A percentile compares a stretch with the other conserved stretches of the same genome.
Evolutionary conservation across 1,139 yeast species (phyloP).

Genomic region (Saccharomyces pastorianus): DNA sequence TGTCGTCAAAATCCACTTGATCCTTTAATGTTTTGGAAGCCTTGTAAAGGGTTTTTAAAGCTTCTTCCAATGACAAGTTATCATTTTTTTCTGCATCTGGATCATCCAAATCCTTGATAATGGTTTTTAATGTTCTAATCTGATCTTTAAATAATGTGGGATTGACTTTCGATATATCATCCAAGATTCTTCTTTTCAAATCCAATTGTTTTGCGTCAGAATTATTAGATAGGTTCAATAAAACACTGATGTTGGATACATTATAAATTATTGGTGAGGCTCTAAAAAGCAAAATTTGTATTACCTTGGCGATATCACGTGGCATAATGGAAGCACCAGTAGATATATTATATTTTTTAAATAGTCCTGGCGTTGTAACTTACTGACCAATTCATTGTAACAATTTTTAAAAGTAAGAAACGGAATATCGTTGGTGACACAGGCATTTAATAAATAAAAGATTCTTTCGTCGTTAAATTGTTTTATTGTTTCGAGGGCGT

Average conservation of each 20-base stretch:
- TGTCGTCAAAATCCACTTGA: constrained; percentile 25
- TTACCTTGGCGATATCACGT: constrained; percentile 42
- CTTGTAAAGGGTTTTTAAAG: constrained; percentile 55
- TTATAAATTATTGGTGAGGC: constrained; percentile 57
- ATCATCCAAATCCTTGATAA: constrained; percentile 34
- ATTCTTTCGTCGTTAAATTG: constrained; percentile 50
- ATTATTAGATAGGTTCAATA: constrained; percentile 42
- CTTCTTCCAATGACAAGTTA: constrained; percentile 25
- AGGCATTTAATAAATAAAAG: constrained; percentile 46
- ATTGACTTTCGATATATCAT: constrained; percentile 49
- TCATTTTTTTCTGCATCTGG: constrained; percentile 21
- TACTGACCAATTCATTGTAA: constrained; percentile 50
- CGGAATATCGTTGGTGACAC: constrained; percentile 52
- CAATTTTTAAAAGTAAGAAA: constrained; percentile 53
- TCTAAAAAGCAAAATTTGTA: constrained; percentile 54
- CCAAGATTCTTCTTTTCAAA: constrained; percentile 38
- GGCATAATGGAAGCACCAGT: constrained; percentile 35
- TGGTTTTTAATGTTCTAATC: constrained; percentile 41
- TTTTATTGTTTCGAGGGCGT: constrained; percentile 45
- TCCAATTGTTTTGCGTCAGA: constrained; percentile 36
- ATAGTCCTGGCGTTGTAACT: constrained; percentile 46
- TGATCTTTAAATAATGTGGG: constrained; percentile 64
- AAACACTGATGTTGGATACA: constrained; percentile 50
- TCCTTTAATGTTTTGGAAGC: constrained; percentile 39
- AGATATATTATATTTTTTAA: constrained; percentile 37